Percentiles rank a stretch among this genome's conserved stretches.
These are phyloP conservation scores for Mortierella sp. DNA, from an alignment of 371 early-diverging fungal species.

Conservation along the genomic window DNA sequence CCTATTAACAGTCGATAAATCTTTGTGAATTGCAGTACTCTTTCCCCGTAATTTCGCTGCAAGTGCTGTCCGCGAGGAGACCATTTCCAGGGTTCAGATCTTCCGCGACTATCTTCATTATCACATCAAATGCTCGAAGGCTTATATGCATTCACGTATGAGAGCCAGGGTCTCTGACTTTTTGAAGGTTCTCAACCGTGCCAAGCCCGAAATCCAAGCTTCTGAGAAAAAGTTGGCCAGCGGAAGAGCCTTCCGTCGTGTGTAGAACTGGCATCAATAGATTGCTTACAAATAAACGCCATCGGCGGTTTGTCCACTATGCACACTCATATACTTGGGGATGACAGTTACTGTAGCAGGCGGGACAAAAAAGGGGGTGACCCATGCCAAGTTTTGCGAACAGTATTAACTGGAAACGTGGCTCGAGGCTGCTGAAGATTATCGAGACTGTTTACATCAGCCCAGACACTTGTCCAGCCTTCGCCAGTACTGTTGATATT, in stretches of 20 bases:
- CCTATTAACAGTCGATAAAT: not conserved
- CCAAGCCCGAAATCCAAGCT: constrained; percentile 88
- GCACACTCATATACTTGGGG: too few species aligned
- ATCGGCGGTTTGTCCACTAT: too few species aligned
- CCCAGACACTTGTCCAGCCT: too few species aligned
- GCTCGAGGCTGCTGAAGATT: not conserved
- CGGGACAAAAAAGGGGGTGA: too few species aligned
- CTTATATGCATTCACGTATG: constrained; percentile 99
- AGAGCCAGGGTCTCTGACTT: constrained; percentile 92
- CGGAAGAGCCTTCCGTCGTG: constrained; percentile 49
- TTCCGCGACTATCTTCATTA: constrained; percentile 99
- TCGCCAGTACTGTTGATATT: too few species aligned
- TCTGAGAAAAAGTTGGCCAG: constrained; percentile 82
- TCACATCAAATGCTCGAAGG: constrained; percentile 98
- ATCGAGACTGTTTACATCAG: too few species aligned
- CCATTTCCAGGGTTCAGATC: constrained; percentile 93
- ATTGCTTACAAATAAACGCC: too few species aligned
- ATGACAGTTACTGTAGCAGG: too few species aligned
- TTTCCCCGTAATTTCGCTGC: constrained; percentile 91
- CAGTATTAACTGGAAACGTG: not conserved
- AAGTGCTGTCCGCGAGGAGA: constrained; percentile 82
- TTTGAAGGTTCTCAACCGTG: constrained; percentile 97
- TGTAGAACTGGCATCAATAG: too few species aligned
- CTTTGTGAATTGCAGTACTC: constrained; percentile 71
- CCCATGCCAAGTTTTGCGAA: too few species aligned